Base-by-base conservation (phyloP, 768 basidiomycete species). In the Heimioporus sp. region DNA sequence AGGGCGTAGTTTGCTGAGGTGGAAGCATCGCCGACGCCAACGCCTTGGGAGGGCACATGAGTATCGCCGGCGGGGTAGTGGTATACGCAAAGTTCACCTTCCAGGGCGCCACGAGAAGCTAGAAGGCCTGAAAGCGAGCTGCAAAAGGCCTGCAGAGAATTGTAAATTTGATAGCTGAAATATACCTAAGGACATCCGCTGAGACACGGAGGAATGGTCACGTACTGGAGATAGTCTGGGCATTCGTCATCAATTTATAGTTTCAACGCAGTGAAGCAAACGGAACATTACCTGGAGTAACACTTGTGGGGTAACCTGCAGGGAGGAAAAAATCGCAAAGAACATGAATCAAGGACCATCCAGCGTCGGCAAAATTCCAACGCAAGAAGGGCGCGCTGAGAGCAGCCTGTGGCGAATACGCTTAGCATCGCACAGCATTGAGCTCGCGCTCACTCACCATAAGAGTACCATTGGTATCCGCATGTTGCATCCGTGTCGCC, bases 141-240 rank as follows among this genome's bases (percentile, higher is more conserved):
- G 61, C 83, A 87, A 56, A 86, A 87, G 3, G 85, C 82, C 65
- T 87, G 86, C 5, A 85, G 49, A 0, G 81, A 81, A 55, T 87
- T 87, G 57, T 80, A 75, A 13, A 82, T 69, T 62, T 87, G 85
- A 58, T 85, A 87, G 52, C 85, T 87, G 58, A 41, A 48, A 55
- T 17, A 30, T 40, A 10, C 16, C 11, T 30, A 13, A 17, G 19
- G n/a, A 45, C 24, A 6, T 28, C 24, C 24, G 24, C 24, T 7
- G 24, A 28, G 49, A 49, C 6, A 28, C 12, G 17, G 49, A 6
- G 34, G 11, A 50, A 6, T 13, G 43, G 36, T 51, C 16, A 57
- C 77, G 54, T 58, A 83, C 83, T 73, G 67, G 48, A 81, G 66
- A 62, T 84, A 85, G 61, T 84, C 83, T 83, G 24, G 24, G 56